Evolutionary conservation across 768 basidiomycete species (phyloP), one percentile per base, ranked within the genome.

Genomic region (Clavulina sp.): DNA sequence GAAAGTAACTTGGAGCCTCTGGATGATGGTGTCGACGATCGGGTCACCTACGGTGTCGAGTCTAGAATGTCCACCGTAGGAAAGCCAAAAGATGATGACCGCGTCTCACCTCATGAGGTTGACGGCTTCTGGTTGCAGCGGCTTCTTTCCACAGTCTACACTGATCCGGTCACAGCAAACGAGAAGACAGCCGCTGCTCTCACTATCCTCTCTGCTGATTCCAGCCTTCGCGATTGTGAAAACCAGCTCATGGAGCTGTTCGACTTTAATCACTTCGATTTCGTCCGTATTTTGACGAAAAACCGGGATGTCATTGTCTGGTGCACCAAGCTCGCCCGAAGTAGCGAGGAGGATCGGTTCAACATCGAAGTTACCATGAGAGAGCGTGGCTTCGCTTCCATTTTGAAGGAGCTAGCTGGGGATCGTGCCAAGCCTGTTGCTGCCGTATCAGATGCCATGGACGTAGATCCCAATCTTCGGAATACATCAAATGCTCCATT

Each of bases 51-150:
- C 52, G 85, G 85, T 24, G 80, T 78, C 52, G 80, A 74, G 46
- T 69, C 76, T 0, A 9, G 43, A 9, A n/a, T n/a, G n/a, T 71
- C 77, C 13, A 65, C 68, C 21, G 73, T 72, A 49, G 48, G 49
- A 41, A 56, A 59, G 50, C 50, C 58, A 40, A 72, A 73, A 56
- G 80, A 85, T 65, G 79, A 80, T 58, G 85, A 87, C 58, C 68
- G 78, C 50, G 81, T 97, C 36, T 81, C 88, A 0, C 89, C 91
- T 0, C 88, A 95, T 56, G 74, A 80, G 48, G 80, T 99, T 60
- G 93, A 99, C 63, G 93, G 78, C 26, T 97, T 97, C 77, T 99
- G 92, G 92, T 87, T 99, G 0, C 95, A 99, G 61, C 81, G 92
- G 1, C 84, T 93, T 54, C 80, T 97, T 48, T 77, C 85, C 0